These are phyloP conservation scores for Pleurotus tuoliensis DNA, from an alignment of 768 basidiomycete species.

Conservation along the genomic window DNA sequence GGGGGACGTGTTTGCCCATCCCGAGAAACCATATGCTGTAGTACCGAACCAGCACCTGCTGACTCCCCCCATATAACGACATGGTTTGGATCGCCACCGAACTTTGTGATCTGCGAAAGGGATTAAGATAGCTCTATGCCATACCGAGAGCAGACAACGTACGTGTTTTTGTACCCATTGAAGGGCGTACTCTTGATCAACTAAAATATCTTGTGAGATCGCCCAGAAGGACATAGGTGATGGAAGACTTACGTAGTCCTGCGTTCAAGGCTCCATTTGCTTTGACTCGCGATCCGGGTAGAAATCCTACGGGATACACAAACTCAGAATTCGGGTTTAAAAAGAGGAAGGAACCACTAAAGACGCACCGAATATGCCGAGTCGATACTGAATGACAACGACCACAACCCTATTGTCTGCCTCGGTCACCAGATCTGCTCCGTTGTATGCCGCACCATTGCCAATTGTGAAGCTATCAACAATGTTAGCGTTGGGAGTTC, in stretches of 20 bases:
- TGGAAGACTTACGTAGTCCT: background rate
- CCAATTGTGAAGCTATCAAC: background rate
- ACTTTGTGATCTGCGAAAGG: conserved; percentile 35
- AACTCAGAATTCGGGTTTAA: background rate
- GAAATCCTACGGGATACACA: background rate
- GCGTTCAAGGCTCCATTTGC: background rate
- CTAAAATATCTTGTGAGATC: background rate
- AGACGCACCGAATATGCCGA: conserved; percentile 6
- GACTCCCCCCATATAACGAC: conserved; percentile 38
- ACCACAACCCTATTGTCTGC: background rate
- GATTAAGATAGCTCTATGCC: no score
- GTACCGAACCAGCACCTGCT: conserved; percentile 28
- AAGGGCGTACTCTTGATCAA: conserved; percentile 24
- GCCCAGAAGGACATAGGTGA: conserved; percentile 8
- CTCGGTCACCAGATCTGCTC: background rate
- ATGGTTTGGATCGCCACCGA: conserved; percentile 51
- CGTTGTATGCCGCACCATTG: background rate
- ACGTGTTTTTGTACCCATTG: conserved; percentile 43
- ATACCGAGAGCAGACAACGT: background rate
- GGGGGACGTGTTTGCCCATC: conserved; percentile 26
- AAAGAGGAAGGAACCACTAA: background rate
- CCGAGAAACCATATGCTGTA: conserved; percentile 29
- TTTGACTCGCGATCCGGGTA: conserved; percentile 2
- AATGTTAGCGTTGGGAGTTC: background rate
- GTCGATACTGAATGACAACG: conserved; percentile 5